Evolutionary conservation across 352 stramenopile species (phyloP), one percentile per base, ranked within the genome.

Genomic region (Phytophthora pisi): DNA sequence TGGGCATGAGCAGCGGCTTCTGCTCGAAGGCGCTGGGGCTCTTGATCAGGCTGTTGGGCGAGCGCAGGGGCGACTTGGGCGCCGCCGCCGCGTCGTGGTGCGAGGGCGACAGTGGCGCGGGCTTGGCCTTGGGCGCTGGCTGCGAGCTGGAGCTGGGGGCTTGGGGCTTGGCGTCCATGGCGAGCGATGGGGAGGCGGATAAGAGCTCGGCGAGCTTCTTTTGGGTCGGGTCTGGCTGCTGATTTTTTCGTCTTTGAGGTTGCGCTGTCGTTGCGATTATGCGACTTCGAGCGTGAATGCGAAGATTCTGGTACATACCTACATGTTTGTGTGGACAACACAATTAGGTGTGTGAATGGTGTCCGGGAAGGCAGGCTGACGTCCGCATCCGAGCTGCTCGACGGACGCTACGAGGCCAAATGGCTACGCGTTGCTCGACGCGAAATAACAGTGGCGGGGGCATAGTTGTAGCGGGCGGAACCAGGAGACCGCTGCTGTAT

Each of bases 1-100:
- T 90, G 59, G 82, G 82, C 82, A 89, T 90, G 11, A 68, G 50
- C 45, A 90, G 77, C 28, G 81, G 75, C 64, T 90, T 90, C 67
- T 90, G 81, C 54, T 85, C 81, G 43, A 72, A 79, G 20, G 64
- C 63, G 58, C 81, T 71, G 26, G 81, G 81, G 58, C 81, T 90
- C 53, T 80, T 80, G 34, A 80, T 58, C 16, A 64, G 40, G 58
- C 53, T 63, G 36, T n/a, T 50, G 45, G 72, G 67, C 42, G 67
- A 70, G 6, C 36, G 31, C 15, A 13, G 20, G 24, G 69, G 50
- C 34, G 65, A 79, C 68, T 75, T 71, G 18, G 49, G 40, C 30
- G 30, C 26, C 13, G 54, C 20, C 18, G 54, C 20, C 3, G 56
- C n/a, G 18, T 11, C 18, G 40, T 52, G 20, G 1, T 51, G 26